Percentiles rank a stretch among this genome's conserved stretches.
These are phyloP conservation scores for Aureobasidium musti DNA, from an alignment of 2,329 filamentous ascomycete genomes.

Conservation along the genomic window DNA sequence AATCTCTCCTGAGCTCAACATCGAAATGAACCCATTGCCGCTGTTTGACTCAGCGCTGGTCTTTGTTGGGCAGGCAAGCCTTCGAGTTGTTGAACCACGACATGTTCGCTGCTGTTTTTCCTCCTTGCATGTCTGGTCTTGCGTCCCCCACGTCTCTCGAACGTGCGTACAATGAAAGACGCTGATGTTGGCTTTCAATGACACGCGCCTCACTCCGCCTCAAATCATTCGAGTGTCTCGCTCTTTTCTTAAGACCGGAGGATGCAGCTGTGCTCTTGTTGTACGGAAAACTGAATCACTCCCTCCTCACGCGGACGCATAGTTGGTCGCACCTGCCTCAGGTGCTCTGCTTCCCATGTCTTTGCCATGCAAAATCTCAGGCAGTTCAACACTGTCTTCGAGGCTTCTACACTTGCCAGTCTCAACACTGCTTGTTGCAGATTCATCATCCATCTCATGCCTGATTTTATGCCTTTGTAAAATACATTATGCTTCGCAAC, in stretches of 20 bases:
- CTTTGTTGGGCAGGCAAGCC: background rate
- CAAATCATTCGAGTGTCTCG: background rate
- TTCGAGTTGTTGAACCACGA: background rate
- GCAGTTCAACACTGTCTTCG: background rate
- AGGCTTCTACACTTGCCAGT: slow-evolving; percentile 19
- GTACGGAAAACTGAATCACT: background rate
- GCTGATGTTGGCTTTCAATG: background rate
- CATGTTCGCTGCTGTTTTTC: background rate
- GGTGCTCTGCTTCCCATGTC: background rate
- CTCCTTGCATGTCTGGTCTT: slow-evolving; percentile 9
- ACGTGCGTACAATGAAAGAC: slow-evolving; percentile 2
- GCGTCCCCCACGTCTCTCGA: background rate
- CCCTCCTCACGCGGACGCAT: background rate
- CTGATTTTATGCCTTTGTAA: background rate
- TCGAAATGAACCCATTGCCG: background rate
- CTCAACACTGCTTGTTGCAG: slow-evolving; percentile 19
- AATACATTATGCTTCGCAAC: slow-evolving; percentile 37
- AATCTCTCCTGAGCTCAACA: background rate
- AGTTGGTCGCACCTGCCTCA: slow-evolving; percentile 17
- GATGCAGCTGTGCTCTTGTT: background rate
- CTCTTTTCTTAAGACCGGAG: slow-evolving; percentile 20
- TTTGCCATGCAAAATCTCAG: background rate
- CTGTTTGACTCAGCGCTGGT: background rate
- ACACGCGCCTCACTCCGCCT: slow-evolving; percentile 21
- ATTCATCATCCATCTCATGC: slow-evolving; percentile 15